These are phyloP conservation scores for Coprinopsis strossmayeri DNA, from an alignment of 768 basidiomycete genomes.

Conservation along the genomic window DNA sequence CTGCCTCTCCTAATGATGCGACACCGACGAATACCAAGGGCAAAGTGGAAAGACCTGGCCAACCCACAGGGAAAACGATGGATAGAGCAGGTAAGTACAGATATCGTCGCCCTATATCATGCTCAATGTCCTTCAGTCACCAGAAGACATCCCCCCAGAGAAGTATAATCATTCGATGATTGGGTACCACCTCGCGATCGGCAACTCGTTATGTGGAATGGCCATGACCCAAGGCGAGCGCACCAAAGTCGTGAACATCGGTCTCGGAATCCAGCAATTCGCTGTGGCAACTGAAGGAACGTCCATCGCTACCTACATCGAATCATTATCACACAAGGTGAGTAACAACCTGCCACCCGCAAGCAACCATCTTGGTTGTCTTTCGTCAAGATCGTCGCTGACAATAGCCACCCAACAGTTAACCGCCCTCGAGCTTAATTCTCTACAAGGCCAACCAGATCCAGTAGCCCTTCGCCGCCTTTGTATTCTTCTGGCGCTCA, in stretches of 20 bases:
- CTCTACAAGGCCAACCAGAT: constrained; percentile 47
- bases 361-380: background rate
- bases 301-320: constrained; percentile 56
- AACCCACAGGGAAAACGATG: constrained; percentile 67
- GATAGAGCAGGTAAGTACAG: constrained; percentile 61
- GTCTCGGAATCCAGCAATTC: constrained; percentile 70
- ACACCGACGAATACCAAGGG: constrained; percentile 69
- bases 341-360: constrained; percentile 14
- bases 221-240: constrained; percentile 77
- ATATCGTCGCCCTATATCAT: background rate
- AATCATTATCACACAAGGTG: constrained; percentile 74
- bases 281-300: constrained; percentile 55
- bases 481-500: constrained; percentile 73
- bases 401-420: constrained; percentile 13
- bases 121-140: constrained; percentile 27
- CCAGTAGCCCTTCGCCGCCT: constrained; percentile 67
- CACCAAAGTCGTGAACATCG: constrained; percentile 74
- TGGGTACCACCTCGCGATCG: constrained; percentile 67
- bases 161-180: constrained; percentile 69
- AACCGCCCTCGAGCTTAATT: constrained; percentile 32
- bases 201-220: constrained; percentile 73
- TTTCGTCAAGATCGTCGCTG: constrained; percentile 1
- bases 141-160: constrained; percentile 57
- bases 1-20: constrained; percentile 82
- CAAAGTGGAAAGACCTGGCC: constrained; percentile 64